Evolutionary conservation across 2,329 filamentous ascomycete species (phyloP), one percentile per base, ranked within the genome.

Genomic region (Cordyceps militaris): DNA sequence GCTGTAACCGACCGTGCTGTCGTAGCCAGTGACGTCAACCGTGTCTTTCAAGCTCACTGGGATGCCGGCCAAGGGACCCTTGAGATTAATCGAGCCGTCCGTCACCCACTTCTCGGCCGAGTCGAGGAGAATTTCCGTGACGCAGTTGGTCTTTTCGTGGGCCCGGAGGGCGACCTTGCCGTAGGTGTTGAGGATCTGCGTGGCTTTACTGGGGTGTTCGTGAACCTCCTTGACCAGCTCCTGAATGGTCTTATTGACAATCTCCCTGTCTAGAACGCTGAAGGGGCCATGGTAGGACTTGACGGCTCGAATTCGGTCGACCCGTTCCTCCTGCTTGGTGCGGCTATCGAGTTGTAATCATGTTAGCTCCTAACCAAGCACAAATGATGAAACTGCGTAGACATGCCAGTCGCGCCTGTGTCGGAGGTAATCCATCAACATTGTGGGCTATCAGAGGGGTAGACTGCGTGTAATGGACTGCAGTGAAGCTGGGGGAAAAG

Each of bases 41-140:
- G 83, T 84, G 63, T 87, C 93, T 68, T 97, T 97, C 62, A 97
- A 71, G 50, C 87, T 92, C 36, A 97, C 80, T 0, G 93, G 91
- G 50, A 97, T 88, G 16, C 92, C 92, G 1, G 92, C 91, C 32
- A 97, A 74, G 1, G 92, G 90, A 0, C 91, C 91, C 65, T 88
- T 82, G 32, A 93, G 73, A 68, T 96, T 91, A 68, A 84, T 76
- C 9, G 74, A 78, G 11, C 76, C 78, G 57, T 79, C 74, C 4
- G 67, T 62, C 19, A 83, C 70, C 90, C 91, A 96, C 56, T 76
- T 72, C 71, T 96, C 89, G 0, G 91, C 90, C 57, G 87, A 86
- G 0, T 83, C 78, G 38, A 97, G 80, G 75, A 97, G 82, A 57
- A 97, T 77, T 73, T 97, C 92, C 0, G 93, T 97, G 13, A 95